Evolutionary conservation across 176 grass and related monocot genomes (phyloP), one percentile per base, ranked within the genome.

Genomic region (Urochloa ruziziensis): DNA sequence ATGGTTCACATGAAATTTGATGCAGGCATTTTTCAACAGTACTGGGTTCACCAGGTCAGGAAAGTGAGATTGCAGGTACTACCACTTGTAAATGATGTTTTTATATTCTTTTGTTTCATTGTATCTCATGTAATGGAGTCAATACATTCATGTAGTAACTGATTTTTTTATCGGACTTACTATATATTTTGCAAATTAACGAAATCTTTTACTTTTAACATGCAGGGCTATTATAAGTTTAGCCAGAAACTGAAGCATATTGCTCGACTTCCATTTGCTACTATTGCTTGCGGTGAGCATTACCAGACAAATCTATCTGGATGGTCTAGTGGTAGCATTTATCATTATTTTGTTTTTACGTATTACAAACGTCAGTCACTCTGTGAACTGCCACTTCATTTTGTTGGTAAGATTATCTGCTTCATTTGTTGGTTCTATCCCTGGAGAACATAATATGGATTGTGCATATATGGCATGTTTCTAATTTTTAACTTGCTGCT

Each of bases 51-150:
- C 68, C 96, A 98, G 87, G 89, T 98, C 83, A 92, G 91, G 69
- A 98, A 98, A 95, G 96, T 98, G 62, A 94, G 96, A 62, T 90
- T 98, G 65, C 96, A 98, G 96, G 96, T 98, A 85, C 48, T 61
- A 2, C 53, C 25, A 64, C 11, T 80, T 6, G 79, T 1, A 61
- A 85, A 77, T 4, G 13, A 29, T 63, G 28, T 14, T 73, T 65
- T 79, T 36, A 35, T 5, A 62, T 47, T 73, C 15, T 85, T 86
- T 15, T 23, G 24, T 64, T 63, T 86, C 18, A 42, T 43, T 4
- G 62, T 73, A 72, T 62, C 60, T 28, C 33, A 53, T 73, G 76
- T 12, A 80, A 18, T 62, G 46, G 24, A 63, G 18, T 24, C 51
- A 13, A 62, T 86, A n/a, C 23, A 35, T 54, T 42, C 15, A 28